phyloP scores from a whole-genome alignment of 31 red algal species.

The Odonthalia washingtoniensis region DNA sequence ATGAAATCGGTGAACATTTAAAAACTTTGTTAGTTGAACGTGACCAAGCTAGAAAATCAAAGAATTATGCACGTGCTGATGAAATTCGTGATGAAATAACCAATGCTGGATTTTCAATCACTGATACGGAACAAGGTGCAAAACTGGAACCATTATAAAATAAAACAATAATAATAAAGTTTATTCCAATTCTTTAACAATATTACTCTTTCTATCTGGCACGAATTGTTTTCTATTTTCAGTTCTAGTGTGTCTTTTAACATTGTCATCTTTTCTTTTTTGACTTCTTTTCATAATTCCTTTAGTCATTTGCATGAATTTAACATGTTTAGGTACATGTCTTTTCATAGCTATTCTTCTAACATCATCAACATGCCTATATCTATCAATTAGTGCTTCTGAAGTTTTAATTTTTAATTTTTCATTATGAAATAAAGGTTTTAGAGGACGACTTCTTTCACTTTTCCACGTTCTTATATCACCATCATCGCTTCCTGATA shows the following conservation, averaged over 20 bases:
- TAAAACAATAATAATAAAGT: neutral
- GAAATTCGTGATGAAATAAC: slow-evolving; percentile 78
- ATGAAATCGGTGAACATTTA: slow-evolving; percentile 58
- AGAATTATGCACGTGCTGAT: slow-evolving; percentile 86
- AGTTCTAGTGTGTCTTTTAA: slow-evolving; percentile 41
- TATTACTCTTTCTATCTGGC: slow-evolving; percentile 51
- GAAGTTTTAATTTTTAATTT: slow-evolving; percentile 66
- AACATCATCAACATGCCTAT: slow-evolving; percentile 69
- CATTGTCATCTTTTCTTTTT: slow-evolving; percentile 75
- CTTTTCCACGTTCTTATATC: slow-evolving; percentile 99
- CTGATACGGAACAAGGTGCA: slow-evolving; percentile 86
- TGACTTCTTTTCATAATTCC: slow-evolving; percentile 72
- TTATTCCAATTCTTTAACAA: slow-evolving; percentile 85
- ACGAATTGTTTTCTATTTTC: slow-evolving; percentile 44
- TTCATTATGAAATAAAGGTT: slow-evolving; percentile 86
- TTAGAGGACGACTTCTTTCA: slow-evolving; percentile 78
- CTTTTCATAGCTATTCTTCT: slow-evolving; percentile 86
- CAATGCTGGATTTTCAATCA: slow-evolving; percentile 74
- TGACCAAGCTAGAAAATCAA: slow-evolving; percentile 68
- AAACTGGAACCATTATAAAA: slow-evolving; percentile 64
- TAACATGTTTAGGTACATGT: slow-evolving; percentile 76
- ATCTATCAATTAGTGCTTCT: slow-evolving; percentile 78
- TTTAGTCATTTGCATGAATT: slow-evolving; percentile 60
- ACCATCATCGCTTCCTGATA: slow-evolving; percentile 93
- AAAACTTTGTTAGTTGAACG: slow-evolving; percentile 63